Evolutionary conservation across 352 stramenopile species (phyloP).

Genomic region (Nothophytophthora sp.): DNA sequence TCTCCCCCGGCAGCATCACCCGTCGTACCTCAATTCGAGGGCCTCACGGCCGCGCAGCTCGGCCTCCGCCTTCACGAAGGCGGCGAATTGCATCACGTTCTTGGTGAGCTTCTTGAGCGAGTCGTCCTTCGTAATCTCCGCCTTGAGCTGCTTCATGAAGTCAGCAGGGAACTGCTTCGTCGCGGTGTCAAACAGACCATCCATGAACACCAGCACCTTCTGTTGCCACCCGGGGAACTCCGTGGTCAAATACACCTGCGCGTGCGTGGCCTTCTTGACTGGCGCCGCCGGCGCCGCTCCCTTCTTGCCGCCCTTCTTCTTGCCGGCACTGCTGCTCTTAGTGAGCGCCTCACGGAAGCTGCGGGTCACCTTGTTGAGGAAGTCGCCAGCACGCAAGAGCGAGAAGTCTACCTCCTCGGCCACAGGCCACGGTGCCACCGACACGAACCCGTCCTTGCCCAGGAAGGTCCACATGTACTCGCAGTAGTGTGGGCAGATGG

Average conservation of each 20-base stretch:
- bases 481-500: conserved; percentile 95
- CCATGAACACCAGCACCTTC: conserved; percentile 86
- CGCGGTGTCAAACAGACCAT: conserved; percentile 51
- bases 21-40: conserved; percentile 87
- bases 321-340: conserved; percentile 74
- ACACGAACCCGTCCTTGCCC: conserved; percentile 92
- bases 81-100: conserved; percentile 97
- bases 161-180: conserved; percentile 75
- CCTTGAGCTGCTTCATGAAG: conserved; percentile 91
- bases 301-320: conserved; percentile 92
- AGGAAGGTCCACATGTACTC: conserved; percentile 94
- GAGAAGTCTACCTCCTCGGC: conserved; percentile 91
- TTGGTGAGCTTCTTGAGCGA: conserved; percentile 92
- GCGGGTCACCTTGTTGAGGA: conserved; percentile 92
- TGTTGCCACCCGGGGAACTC: conserved; percentile 88
- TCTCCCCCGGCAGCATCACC: conserved; percentile 1
- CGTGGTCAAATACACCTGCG: conserved; percentile 85
- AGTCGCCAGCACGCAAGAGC: conserved; percentile 92
- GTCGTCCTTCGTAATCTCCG: conserved; percentile 64
- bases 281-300: conserved; percentile 56
- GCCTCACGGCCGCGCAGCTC: conserved; percentile 91
- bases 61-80: conserved; percentile 95
- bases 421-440: conserved; percentile 88
- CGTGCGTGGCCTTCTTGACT: conserved; percentile 88
- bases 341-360: conserved; percentile 87